A percentile compares a stretch with the other conserved stretches of the same genome.
phyloP scores from a whole-genome alignment of 2,329 filamentous ascomycete genomes.

The Huntiella decipiens region DNA sequence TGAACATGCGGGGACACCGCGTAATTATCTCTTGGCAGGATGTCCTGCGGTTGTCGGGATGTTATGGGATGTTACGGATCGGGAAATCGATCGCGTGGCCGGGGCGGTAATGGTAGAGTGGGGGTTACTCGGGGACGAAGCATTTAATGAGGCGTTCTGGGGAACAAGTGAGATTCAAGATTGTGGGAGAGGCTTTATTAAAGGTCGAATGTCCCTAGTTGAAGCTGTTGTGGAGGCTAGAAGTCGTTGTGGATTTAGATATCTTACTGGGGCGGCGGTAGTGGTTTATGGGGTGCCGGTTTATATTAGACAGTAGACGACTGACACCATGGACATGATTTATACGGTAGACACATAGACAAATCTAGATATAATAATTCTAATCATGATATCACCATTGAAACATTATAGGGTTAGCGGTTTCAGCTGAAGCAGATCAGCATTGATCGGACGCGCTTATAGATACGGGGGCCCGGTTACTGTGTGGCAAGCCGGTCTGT shows the following conservation, averaged over 20 bases:
- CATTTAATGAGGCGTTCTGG: constrained; percentile 31
- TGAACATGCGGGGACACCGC: constrained; percentile 74
- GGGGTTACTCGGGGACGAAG: constrained; percentile 46
- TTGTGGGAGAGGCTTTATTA: constrained; percentile 21
- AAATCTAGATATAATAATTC: no score
- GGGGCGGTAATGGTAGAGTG: constrained; percentile 63
- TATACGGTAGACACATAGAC: no score
- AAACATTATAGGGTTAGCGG: no score
- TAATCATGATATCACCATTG: no score
- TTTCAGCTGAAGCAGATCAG: no score
- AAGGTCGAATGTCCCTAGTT: constrained; percentile 37
- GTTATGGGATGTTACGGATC: constrained; percentile 94
- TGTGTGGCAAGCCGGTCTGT: no score
- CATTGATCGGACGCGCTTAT: no score
- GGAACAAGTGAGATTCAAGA: constrained; percentile 54
- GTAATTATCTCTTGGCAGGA: constrained; percentile 81
- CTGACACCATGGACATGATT: no score
- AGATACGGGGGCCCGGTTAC: no score
- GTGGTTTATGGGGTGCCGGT: constrained; percentile 92
- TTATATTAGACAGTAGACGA: constrained; percentile 35
- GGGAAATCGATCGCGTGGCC: constrained; percentile 88
- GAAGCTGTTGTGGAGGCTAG: constrained; percentile 62
- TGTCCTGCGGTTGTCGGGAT: constrained; percentile 77
- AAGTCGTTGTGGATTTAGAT: constrained; percentile 66
- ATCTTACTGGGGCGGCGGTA: constrained; percentile 82